These are phyloP conservation scores for Pseudonitzschia multiseries DNA, from an alignment of 108 stramenopile genomes.

Conservation along the genomic window DNA sequence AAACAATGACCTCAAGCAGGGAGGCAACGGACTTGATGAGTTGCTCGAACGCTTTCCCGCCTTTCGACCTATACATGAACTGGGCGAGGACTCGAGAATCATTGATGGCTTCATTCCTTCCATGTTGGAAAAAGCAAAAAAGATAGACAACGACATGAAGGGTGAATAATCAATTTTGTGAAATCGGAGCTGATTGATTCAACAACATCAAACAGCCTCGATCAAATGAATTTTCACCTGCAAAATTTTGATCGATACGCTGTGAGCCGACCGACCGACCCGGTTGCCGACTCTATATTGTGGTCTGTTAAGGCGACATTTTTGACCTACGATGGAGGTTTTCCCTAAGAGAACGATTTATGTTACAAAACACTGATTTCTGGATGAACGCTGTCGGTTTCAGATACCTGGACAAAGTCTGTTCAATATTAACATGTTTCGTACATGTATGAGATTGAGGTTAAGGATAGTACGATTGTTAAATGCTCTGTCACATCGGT, in stretches of 20 bases:
- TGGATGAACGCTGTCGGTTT: too few relatives aligned
- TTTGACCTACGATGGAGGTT: too few relatives aligned
- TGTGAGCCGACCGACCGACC: too few relatives aligned
- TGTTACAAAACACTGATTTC: too few relatives aligned
- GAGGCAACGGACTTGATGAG: background rate
- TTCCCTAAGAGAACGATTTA: too few relatives aligned
- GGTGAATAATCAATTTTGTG: background rate
- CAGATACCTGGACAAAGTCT: too few relatives aligned
- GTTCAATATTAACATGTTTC: too few relatives aligned
- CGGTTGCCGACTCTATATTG: background rate
- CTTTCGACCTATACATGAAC: conserved; percentile 35
- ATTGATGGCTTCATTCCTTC: conserved; percentile 40
- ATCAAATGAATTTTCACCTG: background rate
- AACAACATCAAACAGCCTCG: background rate
- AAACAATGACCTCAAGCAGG: background rate
- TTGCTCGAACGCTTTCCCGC: conserved; percentile 26
- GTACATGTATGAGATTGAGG: too few relatives aligned
- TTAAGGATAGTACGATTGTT: too few relatives aligned
- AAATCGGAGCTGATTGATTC: background rate
- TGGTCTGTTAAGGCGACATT: background rate
- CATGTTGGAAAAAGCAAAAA: conserved; percentile 27
- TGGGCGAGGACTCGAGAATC: conserved; percentile 33
- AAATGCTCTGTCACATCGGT: too few relatives aligned
- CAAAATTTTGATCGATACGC: too few relatives aligned
- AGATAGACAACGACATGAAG: conserved; percentile 13